A percentile compares a stretch with the other conserved stretches of the same genome.
Conservation (phyloP, 371 early-diverging fungal species). For the Dichotomocladium elegans region DNA sequence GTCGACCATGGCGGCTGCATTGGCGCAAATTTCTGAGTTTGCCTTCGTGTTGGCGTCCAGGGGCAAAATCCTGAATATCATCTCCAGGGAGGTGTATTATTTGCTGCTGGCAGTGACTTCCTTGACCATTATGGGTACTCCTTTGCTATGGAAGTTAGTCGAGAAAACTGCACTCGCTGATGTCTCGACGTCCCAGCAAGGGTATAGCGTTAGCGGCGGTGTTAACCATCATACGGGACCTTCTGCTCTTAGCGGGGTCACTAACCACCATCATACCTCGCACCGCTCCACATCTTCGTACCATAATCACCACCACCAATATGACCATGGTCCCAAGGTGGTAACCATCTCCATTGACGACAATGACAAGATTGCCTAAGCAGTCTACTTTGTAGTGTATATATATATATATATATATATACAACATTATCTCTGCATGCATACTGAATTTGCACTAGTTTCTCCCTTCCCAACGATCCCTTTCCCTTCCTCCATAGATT, state of each 20-base stretch:
- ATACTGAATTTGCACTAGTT: too few relatives aligned
- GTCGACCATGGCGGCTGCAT: constrained; percentile 49
- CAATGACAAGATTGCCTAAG: constrained; percentile 19
- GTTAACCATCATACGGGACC: too few relatives aligned
- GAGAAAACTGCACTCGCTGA: constrained; percentile 6
- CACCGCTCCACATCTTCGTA: constrained; percentile 5
- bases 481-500: too few relatives aligned
- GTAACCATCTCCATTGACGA: constrained; percentile 14
- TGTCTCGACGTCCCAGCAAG: constrained; percentile 3
- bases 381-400: too few relatives aligned
- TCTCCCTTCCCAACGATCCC: too few relatives aligned
- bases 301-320: constrained; percentile 7
- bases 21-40: constrained; percentile 63
- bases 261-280: not conserved
- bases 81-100: constrained; percentile 59
- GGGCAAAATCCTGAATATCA: constrained; percentile 51
- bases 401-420: too few relatives aligned
- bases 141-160: constrained; percentile 48
- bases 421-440: too few relatives aligned
- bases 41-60: constrained; percentile 58
- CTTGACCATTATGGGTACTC: constrained; percentile 50
- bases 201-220: too few relatives aligned
- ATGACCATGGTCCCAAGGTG: constrained; percentile 9
- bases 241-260: too few relatives aligned
- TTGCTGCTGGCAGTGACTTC: constrained; percentile 52